Evolutionary conservation across 305 asterid genomes (phyloP), one percentile per base, ranked within the genome.

Genomic region (Rubia peregrina): DNA sequence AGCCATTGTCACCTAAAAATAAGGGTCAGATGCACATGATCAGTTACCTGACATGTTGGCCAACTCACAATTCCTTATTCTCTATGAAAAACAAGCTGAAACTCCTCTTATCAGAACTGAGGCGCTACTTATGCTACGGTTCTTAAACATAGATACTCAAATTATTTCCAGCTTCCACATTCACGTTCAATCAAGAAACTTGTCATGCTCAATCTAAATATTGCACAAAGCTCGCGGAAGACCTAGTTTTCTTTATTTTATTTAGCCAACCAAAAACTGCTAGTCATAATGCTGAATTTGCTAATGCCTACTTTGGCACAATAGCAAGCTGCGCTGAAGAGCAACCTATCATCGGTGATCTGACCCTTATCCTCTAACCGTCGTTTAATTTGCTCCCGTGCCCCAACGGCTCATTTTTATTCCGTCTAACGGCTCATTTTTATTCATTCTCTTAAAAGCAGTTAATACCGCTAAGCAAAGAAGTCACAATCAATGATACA

Each of bases 1-100:
- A 68, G 90, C 85, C 88, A 94, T 83, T 61, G 97, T 94, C 67
- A 83, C 85, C 99, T 94, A 19, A 9, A 24, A n/a, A 65, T 22
- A 65, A 42, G 67, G 6, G 36, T 46, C 13, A 19, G 46, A 64
- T 42, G 46, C 7, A 41, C 24, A 14, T 19, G 7, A 26, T 19
- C 19, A 63, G 26, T 8, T 9, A 0, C 19, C 6, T 62, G 44
- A 26, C 46, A 62, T 62, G 33, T 57, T 51, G 17, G 17, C 21
- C 21, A 51, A n/a, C n/a, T 61, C 12, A 30, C 1, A 9, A 30
- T 38, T 61, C 22, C 56, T 41, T 7, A 7, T 0, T 49, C 33
- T 49, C 19, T 13, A 19, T 48, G 10, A 9, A 44, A 9, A 49
- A 51, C 22, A 61, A 61, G 16, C n/a, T 43, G 30, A 60, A 21